These are phyloP conservation scores for Corchorus olitorius DNA, from an alignment of 345 rosid species.

Conservation along the genomic window DNA sequence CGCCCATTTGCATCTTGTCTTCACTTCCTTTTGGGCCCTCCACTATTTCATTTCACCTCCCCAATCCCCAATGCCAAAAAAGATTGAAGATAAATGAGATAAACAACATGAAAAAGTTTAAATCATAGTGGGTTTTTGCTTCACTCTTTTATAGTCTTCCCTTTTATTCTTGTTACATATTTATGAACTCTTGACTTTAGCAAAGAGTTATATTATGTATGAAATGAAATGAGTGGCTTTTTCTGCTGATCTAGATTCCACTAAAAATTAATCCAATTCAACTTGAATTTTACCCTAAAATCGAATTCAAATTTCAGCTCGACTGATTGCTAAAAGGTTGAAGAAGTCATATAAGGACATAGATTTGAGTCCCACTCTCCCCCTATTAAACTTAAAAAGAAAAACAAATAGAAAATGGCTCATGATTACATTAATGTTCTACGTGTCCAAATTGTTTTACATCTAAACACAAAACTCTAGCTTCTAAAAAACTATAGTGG, in stretches of 20 bases:
- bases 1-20: slow-evolving; percentile 6
- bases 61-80: not conserved
- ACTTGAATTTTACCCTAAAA: too few relatives aligned
- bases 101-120: not conserved
- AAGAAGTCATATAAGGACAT: too few relatives aligned
- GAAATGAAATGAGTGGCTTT: too few relatives aligned
- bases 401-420: not conserved
- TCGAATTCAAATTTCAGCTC: too few relatives aligned
- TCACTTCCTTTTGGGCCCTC: not conserved
- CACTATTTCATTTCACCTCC: not conserved
- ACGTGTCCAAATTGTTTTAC: not conserved
- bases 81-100: not conserved
- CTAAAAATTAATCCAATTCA: not conserved
- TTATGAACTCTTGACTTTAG: not conserved
- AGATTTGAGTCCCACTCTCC: too few relatives aligned
- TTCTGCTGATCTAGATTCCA: not conserved
- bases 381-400: not conserved
- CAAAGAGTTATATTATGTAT: not conserved
- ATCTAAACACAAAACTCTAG: not conserved
- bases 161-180: not conserved
- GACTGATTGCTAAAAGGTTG: too few relatives aligned
- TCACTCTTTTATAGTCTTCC: not conserved
- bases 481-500: not conserved
- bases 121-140: not conserved
- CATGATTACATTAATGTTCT: not conserved